Base-by-base conservation (phyloP, 2,329 filamentous ascomycete genomes). In the Parastagonospora avenae region DNA sequence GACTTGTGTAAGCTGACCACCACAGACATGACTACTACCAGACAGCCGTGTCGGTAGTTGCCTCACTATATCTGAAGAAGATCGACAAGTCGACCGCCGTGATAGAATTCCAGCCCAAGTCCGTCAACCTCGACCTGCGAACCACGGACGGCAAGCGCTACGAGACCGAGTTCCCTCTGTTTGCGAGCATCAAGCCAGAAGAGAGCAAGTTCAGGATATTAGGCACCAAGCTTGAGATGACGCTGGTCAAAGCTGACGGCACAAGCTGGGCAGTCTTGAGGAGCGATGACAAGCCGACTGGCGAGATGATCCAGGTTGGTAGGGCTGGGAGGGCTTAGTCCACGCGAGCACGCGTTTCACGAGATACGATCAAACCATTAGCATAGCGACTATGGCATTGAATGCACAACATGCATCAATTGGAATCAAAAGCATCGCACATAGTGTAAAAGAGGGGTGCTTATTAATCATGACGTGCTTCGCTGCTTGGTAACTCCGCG, bases 31-130 rank as follows among this genome's bases (percentile, higher is more conserved):
- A 99, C 75, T 99, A 93, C 77, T 99, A 99, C 77, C 94, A 99
- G 76, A 97, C 94, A 1, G 80, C 88, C 2, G 84, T 85, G 10
- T 86, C 85, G 11, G 90, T 97, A 50, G 96, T 95, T 60, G 92
- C 90, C 2, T 94, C 90, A 8, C 88, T 97, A 62, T 99, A 96
- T 77, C 82, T 97, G 47, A 99, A 97, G 81, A 97, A 97, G 79
- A 96, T 99, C 66, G 86, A 92, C 77, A 95, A 93, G 76, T 83
- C 87, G 19, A 83, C 79, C 24, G 89, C 91, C 44, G 88, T 83
- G 59, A 82, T 97, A 39, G 79, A 82, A 19, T 93, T 97, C 71
- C 67, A 82, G 2, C 79, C 76, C 8, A 76, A 81, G 41, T 79
- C 83, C 40, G 76, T 97, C 43, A 80, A 82, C 9, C 82, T 99